Evolutionary conservation across 352 stramenopile species (phyloP).

Genomic region (Globisporangium nagaii): DNA sequence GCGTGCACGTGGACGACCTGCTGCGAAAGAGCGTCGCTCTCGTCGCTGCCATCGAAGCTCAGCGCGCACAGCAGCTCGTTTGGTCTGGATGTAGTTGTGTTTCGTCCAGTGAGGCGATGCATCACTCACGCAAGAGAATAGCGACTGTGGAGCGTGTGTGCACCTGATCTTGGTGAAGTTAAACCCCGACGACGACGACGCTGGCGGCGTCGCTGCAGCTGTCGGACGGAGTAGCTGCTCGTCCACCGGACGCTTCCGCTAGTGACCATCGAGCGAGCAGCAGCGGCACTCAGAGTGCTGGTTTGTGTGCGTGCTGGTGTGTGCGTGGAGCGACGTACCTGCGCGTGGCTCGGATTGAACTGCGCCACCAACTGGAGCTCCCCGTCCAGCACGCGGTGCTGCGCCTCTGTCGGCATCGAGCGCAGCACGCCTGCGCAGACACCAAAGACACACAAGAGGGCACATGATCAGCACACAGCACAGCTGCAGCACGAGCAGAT

Average conservation of each 20-base stretch:
- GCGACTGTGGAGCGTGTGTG: background rate
- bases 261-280: background rate
- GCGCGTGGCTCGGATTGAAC: constrained; percentile 35
- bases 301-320: background rate
- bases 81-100: constrained; percentile 13
- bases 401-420: constrained; percentile 27
- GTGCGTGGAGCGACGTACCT: constrained; percentile 12
- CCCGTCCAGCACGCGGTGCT: constrained; percentile 26
- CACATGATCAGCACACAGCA: background rate
- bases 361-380: constrained; percentile 30
- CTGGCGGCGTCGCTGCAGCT: background rate
- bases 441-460: background rate
- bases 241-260: constrained; percentile 44
- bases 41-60: constrained; percentile 8
- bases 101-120: background rate
- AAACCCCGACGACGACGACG: constrained; percentile 19
- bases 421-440: constrained; percentile 24
- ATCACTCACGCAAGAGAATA: background rate
- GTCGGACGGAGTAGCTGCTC: constrained; percentile 14
- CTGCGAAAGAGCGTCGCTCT: constrained; percentile 1
- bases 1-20: background rate
- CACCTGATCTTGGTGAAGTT: constrained; percentile 67
- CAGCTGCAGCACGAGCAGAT: background rate
- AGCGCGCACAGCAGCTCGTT: constrained; percentile 44
- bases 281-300: background rate